Base-by-base conservation (phyloP, 2,329 filamentous ascomycete genomes). In the Paecilomyces sp. region DNA sequence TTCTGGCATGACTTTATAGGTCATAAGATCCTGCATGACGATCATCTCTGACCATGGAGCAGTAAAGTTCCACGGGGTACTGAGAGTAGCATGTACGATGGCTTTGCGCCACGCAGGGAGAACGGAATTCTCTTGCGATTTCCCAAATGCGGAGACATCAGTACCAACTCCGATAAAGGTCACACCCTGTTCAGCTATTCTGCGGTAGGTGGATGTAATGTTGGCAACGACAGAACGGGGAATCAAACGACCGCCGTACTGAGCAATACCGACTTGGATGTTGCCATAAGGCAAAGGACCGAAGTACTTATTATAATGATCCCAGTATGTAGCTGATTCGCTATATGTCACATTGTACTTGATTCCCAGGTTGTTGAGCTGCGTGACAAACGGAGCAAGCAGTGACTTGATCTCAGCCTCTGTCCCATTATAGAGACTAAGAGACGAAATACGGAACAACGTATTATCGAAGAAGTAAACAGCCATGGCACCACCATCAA, bases 381-480 rank as follows among this genome's bases (percentile, higher is more conserved):
- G 72, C 18, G 70, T 64, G 8, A 71, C 69, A 59, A 82, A 79
- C 2, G 81, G 79, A 2, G 70, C 63, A n/a, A 85, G 69, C n/a
- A 82, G 75, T 1, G 65, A 63, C 41, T 75, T 65, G 11, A 83
- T 73, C 51, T 83, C 64, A 3, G 64, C 67, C 1, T 75, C 68
- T 2, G 75, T 77, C 60, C 81, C 78, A 64, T 77, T 75, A 41
- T 79, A 83, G 0, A 75, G 79, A 0, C 79, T 83, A 28, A 83
- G 63, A 3, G 79, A 77, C 0, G 71, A 71, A 28, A 85, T 69
- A 25, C 67, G 67, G 31, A 78, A 77, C 64, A 82, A 83, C 1
- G 79, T 79, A 62, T 77, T 81, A 6, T 85, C 74, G 62, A 82
- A 78, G 62, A 75, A 77, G 69, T 80, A 84, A n/a, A 80, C 71